Evolutionary conservation across 805 yeast genomes (phyloP), one percentile per base, ranked within the genome.

Genomic region (Naumovozyma baii): DNA sequence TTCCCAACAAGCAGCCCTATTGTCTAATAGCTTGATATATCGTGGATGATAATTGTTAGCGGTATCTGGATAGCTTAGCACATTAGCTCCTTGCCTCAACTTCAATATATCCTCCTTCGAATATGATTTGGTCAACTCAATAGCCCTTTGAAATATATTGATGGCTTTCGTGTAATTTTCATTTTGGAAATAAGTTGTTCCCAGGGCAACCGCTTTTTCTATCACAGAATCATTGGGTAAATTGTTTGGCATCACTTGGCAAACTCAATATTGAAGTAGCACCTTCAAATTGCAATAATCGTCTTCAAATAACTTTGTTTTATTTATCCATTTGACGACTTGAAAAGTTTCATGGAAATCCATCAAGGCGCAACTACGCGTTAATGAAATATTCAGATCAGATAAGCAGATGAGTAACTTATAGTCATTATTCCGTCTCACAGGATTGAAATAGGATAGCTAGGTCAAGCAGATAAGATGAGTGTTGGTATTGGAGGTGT

Each of bases 121-220:
- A 32, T 52, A 55, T 10, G 57, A 48, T 29, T 48, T 48, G 2
- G 54, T 49, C 33, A 59, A 33, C 20, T 43, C 41, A 10, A 59
- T 34, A 7, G 61, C 54, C 40, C 51, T 55, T 13, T 49, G 41
- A 34, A 57, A 58, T n/a, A 59, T 25, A 8, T 50, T 49, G 22
- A 44, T 52, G 1, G 63, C 62, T 22, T 50, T 48, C 10, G 14
- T 17, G 34, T 46, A 59, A 14, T 55, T 47, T 10, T 43, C 59
- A 34, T 40, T 40, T 31, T 47, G 50, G 37, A 53, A 58, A 36
- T 48, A 57, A 2, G 45, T 48, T 1, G 49, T 42, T 5, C 61
- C 63, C 33, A 60, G 36, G 17, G 50, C 51, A 19, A 57, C 18
- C 2, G 62, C 62, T 37, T 49, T 54, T 14, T 48, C 54, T 3